Conservation (phyloP, 176 grass and related monocot genomes). For the Carex cristatella region DNA sequence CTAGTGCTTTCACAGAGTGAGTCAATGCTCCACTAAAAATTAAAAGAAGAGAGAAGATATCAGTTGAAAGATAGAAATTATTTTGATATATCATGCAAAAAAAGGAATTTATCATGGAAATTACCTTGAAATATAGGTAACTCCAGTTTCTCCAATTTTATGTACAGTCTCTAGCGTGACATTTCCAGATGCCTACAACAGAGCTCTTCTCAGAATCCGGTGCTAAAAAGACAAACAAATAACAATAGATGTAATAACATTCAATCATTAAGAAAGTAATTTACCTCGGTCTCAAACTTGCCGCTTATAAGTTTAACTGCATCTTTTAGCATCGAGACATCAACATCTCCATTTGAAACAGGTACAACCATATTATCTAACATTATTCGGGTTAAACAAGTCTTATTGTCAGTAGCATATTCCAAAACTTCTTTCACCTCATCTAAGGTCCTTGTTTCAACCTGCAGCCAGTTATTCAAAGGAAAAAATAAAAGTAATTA, state of each 20-base stretch:
- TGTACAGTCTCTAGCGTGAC: slow-evolving; percentile 78
- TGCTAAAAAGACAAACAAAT: background rate
- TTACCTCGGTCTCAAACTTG: slow-evolving; percentile 95
- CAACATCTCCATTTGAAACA: slow-evolving; percentile 62
- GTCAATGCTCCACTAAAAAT: slow-evolving; percentile 80
- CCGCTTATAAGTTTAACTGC: slow-evolving; percentile 80
- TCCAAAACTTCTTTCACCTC: slow-evolving; percentile 76
- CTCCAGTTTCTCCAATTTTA: slow-evolving; percentile 90
- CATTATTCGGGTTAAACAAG: slow-evolving; percentile 87
- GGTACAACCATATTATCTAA: slow-evolving; percentile 93
- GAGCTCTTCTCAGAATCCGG: background rate
- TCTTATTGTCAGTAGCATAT: slow-evolving; percentile 60
- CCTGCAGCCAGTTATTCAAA: slow-evolving; percentile 29
- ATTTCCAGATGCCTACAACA: slow-evolving; percentile 92
- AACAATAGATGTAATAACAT: background rate
- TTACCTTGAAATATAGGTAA: slow-evolving; percentile 90
- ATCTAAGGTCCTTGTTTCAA: slow-evolving; percentile 87
- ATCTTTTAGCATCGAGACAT: slow-evolving; percentile 92
- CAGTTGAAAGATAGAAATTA: background rate
- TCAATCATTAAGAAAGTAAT: background rate
- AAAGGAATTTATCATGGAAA: background rate
- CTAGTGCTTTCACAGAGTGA: slow-evolving; percentile 92
- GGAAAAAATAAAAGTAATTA: background rate
- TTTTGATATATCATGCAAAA: background rate
- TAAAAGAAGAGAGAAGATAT: background rate